Percentiles rank a stretch among this genome's conserved stretches.
Evolutionary conservation across 495 filamentous ascomycete genomes (phyloP).

Genomic region (Platismatia glauca): DNA sequence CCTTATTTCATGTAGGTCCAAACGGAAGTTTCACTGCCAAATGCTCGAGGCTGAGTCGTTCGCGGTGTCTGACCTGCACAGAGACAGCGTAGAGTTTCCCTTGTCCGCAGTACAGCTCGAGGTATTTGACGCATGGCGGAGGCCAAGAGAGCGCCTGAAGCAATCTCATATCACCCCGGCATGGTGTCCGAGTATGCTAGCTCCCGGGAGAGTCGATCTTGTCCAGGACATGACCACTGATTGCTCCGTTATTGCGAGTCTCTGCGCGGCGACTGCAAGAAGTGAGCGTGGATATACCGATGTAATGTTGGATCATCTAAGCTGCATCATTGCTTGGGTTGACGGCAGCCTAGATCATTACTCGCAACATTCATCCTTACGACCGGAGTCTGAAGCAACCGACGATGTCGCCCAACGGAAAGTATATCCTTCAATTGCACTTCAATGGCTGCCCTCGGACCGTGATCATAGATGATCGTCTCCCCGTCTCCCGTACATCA

Average conservation of each 20-base stretch:
- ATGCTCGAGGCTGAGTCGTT: neutral
- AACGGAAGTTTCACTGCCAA: neutral
- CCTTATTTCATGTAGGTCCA: conserved; percentile 46
- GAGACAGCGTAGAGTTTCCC: conserved; percentile 56
- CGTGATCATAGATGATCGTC: conserved; percentile 84
- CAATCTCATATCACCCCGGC: neutral
- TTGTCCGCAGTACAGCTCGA: conserved; percentile 62
- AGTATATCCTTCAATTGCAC: conserved; percentile 83
- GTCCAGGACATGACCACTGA: conserved; percentile 92
- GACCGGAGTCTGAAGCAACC: conserved; percentile 47
- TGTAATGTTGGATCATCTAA: conserved; percentile 31
- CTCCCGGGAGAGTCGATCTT: conserved; percentile 55
- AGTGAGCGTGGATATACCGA: conserved; percentile 50
- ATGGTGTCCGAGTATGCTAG: conserved; percentile 42
- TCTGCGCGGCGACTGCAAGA: conserved; percentile 72
- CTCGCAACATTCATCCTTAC: conserved; percentile 64
- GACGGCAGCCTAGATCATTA: conserved; percentile 50
- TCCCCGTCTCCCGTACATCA: conserved; percentile 65
- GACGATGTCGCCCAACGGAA: conserved; percentile 61
- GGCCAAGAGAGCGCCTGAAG: conserved; percentile 51
- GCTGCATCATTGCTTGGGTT: neutral
- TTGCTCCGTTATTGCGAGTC: conserved; percentile 92
- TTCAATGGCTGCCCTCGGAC: conserved; percentile 91
- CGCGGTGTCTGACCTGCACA: conserved; percentile 33
- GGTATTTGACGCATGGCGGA: conserved; percentile 74